phyloP scores from a whole-genome alignment of 441 rosid genomes.

The Erodium moschatum region DNA sequence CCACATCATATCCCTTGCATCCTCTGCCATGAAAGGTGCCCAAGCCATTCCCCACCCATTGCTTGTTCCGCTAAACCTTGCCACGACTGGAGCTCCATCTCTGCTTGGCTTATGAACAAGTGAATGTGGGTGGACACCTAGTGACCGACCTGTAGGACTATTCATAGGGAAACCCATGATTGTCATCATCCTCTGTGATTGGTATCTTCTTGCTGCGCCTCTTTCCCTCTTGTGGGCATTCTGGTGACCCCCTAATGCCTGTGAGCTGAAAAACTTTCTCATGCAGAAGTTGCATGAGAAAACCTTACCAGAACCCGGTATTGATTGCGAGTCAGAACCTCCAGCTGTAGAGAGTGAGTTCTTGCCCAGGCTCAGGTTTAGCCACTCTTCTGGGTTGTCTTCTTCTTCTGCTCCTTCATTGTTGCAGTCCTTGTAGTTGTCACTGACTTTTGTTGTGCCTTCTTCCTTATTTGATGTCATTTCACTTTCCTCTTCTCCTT shows the following conservation, averaged over 20 bases:
- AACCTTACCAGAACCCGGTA: conserved; percentile 35
- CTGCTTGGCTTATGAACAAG: conserved; percentile 45
- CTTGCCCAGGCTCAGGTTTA: conserved; percentile 49
- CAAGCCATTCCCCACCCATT: conserved; percentile 30
- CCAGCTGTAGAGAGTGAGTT: conserved; percentile 14
- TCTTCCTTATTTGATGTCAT: conserved; percentile 20
- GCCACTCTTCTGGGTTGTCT: conserved; percentile 42
- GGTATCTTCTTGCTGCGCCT: conserved; percentile 57
- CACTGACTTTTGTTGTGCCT: conserved; percentile 16
- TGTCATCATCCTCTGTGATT: conserved; percentile 51
- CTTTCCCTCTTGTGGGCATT: conserved; percentile 77
- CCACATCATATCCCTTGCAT: conserved; percentile 45
- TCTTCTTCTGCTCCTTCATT: no score
- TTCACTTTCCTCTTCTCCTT: conserved; percentile 28
- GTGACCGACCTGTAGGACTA: conserved; percentile 35
- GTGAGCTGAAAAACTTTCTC: conserved; percentile 70
- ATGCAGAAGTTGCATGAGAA: conserved; percentile 68
- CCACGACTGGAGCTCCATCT: conserved; percentile 30
- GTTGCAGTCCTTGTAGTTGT: no score
- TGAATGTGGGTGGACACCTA: conserved; percentile 51
- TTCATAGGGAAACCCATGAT: conserved; percentile 37
- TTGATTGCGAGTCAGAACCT: conserved; percentile 1
- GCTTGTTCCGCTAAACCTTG: conserved; percentile 31
- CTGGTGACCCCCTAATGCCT: conserved; percentile 77
- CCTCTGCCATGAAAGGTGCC: conserved; percentile 24